A percentile compares a stretch with the other conserved stretches of the same genome.
Evolutionary conservation across 306 rosid species (phyloP).

Genomic region (Vigna unguiculata): DNA sequence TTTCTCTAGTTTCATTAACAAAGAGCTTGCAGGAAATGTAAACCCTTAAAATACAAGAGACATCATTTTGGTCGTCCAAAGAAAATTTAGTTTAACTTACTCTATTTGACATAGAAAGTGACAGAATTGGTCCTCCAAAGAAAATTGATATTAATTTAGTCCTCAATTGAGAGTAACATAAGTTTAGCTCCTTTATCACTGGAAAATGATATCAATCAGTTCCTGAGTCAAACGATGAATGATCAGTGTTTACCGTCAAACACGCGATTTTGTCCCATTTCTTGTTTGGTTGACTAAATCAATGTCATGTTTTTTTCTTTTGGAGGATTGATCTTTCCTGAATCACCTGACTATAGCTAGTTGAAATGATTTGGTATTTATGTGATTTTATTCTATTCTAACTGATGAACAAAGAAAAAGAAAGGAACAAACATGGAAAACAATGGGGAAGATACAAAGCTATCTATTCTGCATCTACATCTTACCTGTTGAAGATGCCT

Average conservation of each 20-base stretch:
- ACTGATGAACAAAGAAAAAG: constrained; percentile 9
- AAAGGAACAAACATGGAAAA: not conserved
- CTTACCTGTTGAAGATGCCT: constrained; percentile 33
- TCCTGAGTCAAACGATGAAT: not conserved
- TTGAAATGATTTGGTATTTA: constrained; percentile 14
- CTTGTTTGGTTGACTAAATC: not conserved
- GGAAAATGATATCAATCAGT: too few species aligned
- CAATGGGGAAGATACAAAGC: not conserved
- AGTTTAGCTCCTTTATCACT: not conserved
- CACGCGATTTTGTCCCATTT: not conserved
- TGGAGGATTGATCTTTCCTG: not conserved
- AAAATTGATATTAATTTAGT: not conserved
- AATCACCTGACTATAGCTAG: constrained; percentile 5
- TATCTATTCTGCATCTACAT: constrained; percentile 4
- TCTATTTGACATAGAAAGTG: not conserved
- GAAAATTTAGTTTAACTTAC: not conserved
- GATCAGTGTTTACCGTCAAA: not conserved
- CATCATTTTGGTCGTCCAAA: not conserved
- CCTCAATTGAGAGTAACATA: not conserved
- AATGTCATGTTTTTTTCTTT: not conserved
- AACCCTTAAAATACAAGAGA: not conserved
- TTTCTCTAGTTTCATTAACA: constrained; percentile 4
- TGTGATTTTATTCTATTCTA: not conserved
- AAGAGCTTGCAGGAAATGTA: not conserved
- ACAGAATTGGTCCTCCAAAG: not conserved